A percentile compares a stretch with the other conserved stretches of the same genome.
phyloP scores from a whole-genome alignment of 352 stramenopile genomes.

The Pythium chondricola region DNA sequence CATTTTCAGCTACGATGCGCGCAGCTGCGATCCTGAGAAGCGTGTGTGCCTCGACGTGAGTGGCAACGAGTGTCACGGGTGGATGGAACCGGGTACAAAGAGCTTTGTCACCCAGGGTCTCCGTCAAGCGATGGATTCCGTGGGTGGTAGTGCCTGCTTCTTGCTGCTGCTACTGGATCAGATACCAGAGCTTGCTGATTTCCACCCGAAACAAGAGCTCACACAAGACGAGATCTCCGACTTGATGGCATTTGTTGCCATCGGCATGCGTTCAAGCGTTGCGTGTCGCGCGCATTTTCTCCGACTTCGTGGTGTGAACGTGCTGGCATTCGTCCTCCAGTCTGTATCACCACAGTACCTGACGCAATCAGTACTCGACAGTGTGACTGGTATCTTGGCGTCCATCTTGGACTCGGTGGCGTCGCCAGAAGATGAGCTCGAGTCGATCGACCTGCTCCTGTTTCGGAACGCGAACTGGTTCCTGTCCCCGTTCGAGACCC shows the following conservation, averaged over 20 bases:
- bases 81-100: slow-evolving; percentile 61
- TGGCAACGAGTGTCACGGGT: slow-evolving; percentile 67
- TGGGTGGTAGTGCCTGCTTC: slow-evolving; percentile 68
- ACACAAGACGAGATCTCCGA: slow-evolving; percentile 60
- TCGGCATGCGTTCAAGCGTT: slow-evolving; percentile 46
- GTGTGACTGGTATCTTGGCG: slow-evolving; percentile 56
- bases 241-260: slow-evolving; percentile 52
- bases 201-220: slow-evolving; percentile 66
- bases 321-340: slow-evolving; percentile 71
- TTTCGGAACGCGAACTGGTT: slow-evolving; percentile 82
- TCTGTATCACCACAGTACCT: slow-evolving; percentile 71
- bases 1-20: slow-evolving; percentile 73
- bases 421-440: slow-evolving; percentile 21
- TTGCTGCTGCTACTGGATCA: slow-evolving; percentile 68
- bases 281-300: slow-evolving; percentile 70
- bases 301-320: slow-evolving; percentile 57
- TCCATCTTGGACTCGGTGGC: slow-evolving; percentile 37
- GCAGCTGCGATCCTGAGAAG: slow-evolving; percentile 50
- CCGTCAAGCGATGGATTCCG: slow-evolving; percentile 49
- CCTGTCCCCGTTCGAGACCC: slow-evolving; percentile 64
- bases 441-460: slow-evolving; percentile 58
- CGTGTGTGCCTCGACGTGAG: slow-evolving; percentile 67
- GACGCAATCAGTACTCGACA: slow-evolving; percentile 48
- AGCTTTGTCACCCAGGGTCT: slow-evolving; percentile 57
- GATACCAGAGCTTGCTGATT: slow-evolving; percentile 72